A percentile compares a stretch with the other conserved stretches of the same genome.
These are phyloP conservation scores for Phytophthora pinifolia DNA, from an alignment of 352 stramenopile species.

Conservation along the genomic window DNA sequence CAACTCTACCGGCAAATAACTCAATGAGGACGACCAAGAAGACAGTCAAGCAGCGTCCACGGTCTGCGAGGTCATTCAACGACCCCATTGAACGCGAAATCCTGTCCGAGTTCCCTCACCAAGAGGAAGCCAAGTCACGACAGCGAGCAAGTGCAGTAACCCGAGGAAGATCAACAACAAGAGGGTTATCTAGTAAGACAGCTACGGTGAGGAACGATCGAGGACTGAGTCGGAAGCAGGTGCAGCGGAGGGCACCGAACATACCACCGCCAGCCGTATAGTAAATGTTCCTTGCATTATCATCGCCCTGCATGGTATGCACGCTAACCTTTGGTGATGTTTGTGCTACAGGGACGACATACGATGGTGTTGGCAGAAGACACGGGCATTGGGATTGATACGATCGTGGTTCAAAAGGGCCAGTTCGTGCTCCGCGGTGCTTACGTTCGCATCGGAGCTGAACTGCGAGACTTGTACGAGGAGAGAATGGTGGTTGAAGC, in stretches of 20 bases:
- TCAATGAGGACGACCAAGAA: neutral
- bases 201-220: neutral
- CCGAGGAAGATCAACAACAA: neutral
- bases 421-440: conserved; percentile 25
- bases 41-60: neutral
- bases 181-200: neutral
- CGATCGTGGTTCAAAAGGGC: conserved; percentile 21
- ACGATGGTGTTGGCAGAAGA: conserved; percentile 24
- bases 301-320: neutral
- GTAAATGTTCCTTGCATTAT: conserved; percentile 25
- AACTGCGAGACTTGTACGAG: conserved; percentile 31
- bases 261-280: conserved; percentile 32
- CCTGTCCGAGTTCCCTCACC: conserved; percentile 23
- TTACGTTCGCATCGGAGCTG: conserved; percentile 25
- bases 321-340: conserved; percentile 4
- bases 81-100: conserved; percentile 44
- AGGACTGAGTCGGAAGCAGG: conserved; percentile 4
- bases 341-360: conserved; percentile 19
- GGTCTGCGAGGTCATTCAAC: neutral
- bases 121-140: neutral
- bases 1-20: neutral
- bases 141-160: neutral
- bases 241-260: conserved; percentile 19
- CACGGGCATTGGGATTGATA: conserved; percentile 14
- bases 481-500: conserved; percentile 23